A percentile compares a stretch with the other conserved stretches of the same genome.
Conservation (phyloP, 768 basidiomycete species). For the Agaricus bisporus region DNA sequence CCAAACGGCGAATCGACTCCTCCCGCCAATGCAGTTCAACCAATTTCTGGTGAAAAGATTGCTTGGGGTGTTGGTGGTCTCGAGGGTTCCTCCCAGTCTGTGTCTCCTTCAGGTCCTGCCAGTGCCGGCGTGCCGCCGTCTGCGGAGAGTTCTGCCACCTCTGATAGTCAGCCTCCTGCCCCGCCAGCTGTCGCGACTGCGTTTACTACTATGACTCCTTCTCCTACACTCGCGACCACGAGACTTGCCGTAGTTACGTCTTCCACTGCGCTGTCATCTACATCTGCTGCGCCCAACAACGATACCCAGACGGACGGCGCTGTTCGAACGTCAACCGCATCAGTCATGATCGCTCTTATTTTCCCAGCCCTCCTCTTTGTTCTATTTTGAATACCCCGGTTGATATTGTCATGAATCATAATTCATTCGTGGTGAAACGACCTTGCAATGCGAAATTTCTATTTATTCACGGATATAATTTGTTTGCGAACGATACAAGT, state of each 20-base stretch:
- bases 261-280: not conserved
- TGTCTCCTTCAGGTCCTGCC: conserved; percentile 24
- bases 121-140: conserved; percentile 7
- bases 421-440: not conserved
- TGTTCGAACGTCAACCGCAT: conserved; percentile 2
- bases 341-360: conserved; percentile 1
- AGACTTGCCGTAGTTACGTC: not conserved
- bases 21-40: conserved; percentile 49
- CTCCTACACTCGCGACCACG: conserved; percentile 1
- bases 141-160: not conserved
- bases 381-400: not conserved
- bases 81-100: conserved; percentile 33
- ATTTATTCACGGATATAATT: not conserved
- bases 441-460: not conserved
- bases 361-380: not conserved
- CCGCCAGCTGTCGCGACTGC: not conserved
- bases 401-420: not conserved
- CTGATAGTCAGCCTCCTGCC: not conserved
- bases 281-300: conserved; percentile 6
- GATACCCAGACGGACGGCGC: conserved; percentile 4
- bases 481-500: not conserved
- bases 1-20: conserved; percentile 36
- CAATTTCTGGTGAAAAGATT: conserved; percentile 43
- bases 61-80: conserved; percentile 67
- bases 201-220: not conserved